These are phyloP conservation scores for Tothia fuscella DNA, from an alignment of 2,329 filamentous ascomycete genomes.

Conservation along the genomic window DNA sequence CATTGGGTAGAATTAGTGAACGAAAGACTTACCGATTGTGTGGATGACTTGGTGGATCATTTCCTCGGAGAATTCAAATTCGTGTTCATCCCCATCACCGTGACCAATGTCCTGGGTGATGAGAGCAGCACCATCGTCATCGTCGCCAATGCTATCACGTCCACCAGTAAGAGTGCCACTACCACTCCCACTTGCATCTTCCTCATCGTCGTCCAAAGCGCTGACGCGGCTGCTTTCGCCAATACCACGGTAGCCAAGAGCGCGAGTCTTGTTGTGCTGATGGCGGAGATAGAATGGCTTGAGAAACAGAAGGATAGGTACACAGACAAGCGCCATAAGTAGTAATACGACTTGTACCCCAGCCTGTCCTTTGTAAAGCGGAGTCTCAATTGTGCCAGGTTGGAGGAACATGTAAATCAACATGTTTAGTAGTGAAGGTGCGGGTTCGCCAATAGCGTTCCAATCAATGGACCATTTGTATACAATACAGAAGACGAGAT, in stretches of 20 bases:
- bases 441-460: constrained; percentile 51
- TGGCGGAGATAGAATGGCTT: constrained; percentile 93
- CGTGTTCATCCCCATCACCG: constrained; percentile 71
- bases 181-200: constrained; percentile 67
- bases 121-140: constrained; percentile 74
- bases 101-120: constrained; percentile 68
- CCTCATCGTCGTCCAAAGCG: constrained; percentile 80
- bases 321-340: constrained; percentile 71
- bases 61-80: constrained; percentile 92
- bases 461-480: constrained; percentile 97
- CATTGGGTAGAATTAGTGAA: background rate
- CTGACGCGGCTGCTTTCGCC: constrained; percentile 81
- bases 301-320: constrained; percentile 81
- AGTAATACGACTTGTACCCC: constrained; percentile 66
- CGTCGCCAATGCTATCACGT: constrained; percentile 58
- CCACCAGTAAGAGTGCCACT: constrained; percentile 44
- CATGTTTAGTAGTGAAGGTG: constrained; percentile 93
- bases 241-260: constrained; percentile 82
- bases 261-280: constrained; percentile 83
- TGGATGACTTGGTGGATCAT: constrained; percentile 99
- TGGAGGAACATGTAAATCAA: constrained; percentile 98
- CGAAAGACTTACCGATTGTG: constrained; percentile 66
- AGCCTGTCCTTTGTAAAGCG: constrained; percentile 67
- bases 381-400: constrained; percentile 57
- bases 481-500: constrained; percentile 83